These are phyloP conservation scores for Penicillium sp. DNA, from an alignment of 2,329 filamentous ascomycete genomes.

Conservation along the genomic window DNA sequence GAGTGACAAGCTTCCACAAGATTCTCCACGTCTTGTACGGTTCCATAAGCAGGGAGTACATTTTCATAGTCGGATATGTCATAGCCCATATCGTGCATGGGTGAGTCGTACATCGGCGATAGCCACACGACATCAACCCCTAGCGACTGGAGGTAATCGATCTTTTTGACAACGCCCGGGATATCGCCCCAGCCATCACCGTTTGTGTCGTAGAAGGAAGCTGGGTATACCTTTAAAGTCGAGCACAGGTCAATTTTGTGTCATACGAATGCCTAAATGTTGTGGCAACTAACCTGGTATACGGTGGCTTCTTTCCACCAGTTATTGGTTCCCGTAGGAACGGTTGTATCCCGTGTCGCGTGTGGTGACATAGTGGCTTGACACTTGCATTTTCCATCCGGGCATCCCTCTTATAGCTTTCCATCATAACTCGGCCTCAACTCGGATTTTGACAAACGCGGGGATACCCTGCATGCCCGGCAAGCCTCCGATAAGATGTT, in stretches of 20 bases:
- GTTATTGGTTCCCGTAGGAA: slow-evolving; percentile 23
- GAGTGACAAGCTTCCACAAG: slow-evolving; percentile 57
- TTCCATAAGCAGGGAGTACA: slow-evolving; percentile 61
- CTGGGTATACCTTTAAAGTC: slow-evolving; percentile 23
- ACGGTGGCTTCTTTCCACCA: slow-evolving; percentile 41
- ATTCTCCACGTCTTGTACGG: slow-evolving; percentile 57
- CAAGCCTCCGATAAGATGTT: background rate
- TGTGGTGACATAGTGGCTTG: slow-evolving; percentile 18
- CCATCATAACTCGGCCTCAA: background rate
- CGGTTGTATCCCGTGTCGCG: slow-evolving; percentile 5
- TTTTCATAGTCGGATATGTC: slow-evolving; percentile 65
- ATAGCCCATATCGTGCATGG: slow-evolving; percentile 68
- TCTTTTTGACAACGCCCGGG: slow-evolving; percentile 59
- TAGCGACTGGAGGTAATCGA: slow-evolving; percentile 60
- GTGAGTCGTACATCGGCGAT: slow-evolving; percentile 63
- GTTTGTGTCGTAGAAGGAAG: slow-evolving; percentile 52
- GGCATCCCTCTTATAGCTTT: slow-evolving; percentile 2
- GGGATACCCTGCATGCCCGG: background rate
- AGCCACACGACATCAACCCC: slow-evolving; percentile 67
- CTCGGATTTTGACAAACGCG: background rate
- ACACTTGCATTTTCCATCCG: background rate
- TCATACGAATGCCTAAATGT: background rate
- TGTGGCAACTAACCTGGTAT: slow-evolving; percentile 25
- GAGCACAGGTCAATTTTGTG: background rate
- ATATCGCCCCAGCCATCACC: slow-evolving; percentile 65